phyloP scores from a whole-genome alignment of 768 basidiomycete species.

The Psilocybe subaeruginosa region DNA sequence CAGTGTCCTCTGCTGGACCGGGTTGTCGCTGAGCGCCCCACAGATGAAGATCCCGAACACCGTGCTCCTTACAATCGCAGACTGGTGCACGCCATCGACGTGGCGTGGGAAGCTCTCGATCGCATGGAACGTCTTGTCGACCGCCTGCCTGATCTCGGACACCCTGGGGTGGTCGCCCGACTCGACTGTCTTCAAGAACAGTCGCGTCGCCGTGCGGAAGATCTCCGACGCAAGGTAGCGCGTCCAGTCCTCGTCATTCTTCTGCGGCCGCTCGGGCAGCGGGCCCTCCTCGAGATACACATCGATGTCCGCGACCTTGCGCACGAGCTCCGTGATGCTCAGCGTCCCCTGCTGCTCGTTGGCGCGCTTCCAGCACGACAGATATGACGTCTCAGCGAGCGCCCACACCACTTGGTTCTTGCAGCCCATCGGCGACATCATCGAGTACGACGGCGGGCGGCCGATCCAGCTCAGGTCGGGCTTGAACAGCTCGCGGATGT shows the following conservation, averaged over 20 bases:
- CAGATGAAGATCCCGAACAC: slow-evolving; percentile 79
- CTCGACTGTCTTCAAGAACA: slow-evolving; percentile 79
- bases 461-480: slow-evolving; percentile 45
- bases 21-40: slow-evolving; percentile 66
- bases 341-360: slow-evolving; percentile 45
- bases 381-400: slow-evolving; percentile 69
- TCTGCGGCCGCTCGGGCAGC: slow-evolving; percentile 22
- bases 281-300: slow-evolving; percentile 29
- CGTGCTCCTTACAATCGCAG: slow-evolving; percentile 71
- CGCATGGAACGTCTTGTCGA: slow-evolving; percentile 29
- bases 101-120: slow-evolving; percentile 5
- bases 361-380: slow-evolving; percentile 67
- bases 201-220: slow-evolving; percentile 74
- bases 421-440: slow-evolving; percentile 87
- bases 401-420: slow-evolving; percentile 80
- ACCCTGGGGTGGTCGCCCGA: slow-evolving; percentile 73
- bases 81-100: slow-evolving; percentile 5
- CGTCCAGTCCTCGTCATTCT: slow-evolving; percentile 34
- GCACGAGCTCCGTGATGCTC: slow-evolving; percentile 63
- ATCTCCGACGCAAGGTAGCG: slow-evolving; percentile 54
- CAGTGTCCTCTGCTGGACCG: slow-evolving; percentile 44
- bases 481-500: slow-evolving; percentile 60
- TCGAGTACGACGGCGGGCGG: slow-evolving; percentile 53
- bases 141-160: slow-evolving; percentile 59
- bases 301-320: slow-evolving; percentile 56